These are phyloP conservation scores for Vitis rupestris DNA, from an alignment of 164 flowering plant genomes.

Conservation along the genomic window DNA sequence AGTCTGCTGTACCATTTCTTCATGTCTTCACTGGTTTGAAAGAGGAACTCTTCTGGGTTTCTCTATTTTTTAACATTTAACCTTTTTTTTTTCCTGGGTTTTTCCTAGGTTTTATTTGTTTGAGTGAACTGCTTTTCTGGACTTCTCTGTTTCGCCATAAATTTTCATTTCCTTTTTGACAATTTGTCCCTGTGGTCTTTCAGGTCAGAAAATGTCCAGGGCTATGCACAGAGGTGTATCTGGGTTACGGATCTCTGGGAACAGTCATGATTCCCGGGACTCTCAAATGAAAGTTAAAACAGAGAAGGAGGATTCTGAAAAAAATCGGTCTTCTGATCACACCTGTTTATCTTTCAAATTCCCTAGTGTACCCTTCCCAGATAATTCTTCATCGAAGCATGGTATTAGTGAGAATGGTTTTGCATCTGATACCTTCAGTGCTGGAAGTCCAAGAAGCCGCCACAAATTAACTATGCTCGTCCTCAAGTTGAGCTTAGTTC, in stretches of 20 bases:
- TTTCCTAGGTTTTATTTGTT: background rate
- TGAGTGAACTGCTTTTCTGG: background rate
- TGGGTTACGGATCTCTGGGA: conserved; percentile 45
- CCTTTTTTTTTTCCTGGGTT: background rate
- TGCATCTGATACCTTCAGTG: conserved; percentile 47
- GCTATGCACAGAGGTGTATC: conserved; percentile 72
- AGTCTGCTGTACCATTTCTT: background rate
- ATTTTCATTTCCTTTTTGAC: background rate
- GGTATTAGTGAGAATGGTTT: conserved; percentile 55
- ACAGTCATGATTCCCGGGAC: conserved; percentile 48
- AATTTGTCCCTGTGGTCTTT: background rate
- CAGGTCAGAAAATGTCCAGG: conserved; percentile 60
- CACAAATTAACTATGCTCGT: conserved; percentile 45
- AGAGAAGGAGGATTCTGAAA: conserved; percentile 62
- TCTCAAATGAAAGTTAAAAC: conserved; percentile 63
- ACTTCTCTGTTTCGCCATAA: background rate
- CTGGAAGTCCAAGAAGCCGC: conserved; percentile 49
- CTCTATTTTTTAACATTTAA: background rate
- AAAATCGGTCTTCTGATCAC: conserved; percentile 38
- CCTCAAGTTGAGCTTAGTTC: conserved; percentile 59
- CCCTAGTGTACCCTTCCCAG: conserved; percentile 38
- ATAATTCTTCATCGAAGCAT: conserved; percentile 47
- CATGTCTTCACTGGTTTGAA: background rate
- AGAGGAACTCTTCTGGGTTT: conserved; percentile 8
- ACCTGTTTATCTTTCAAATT: conserved; percentile 34